A percentile compares a stretch with the other conserved stretches of the same genome.
These are phyloP conservation scores for Penicillium herquei DNA, from an alignment of 495 filamentous ascomycete species.

Conservation along the genomic window DNA sequence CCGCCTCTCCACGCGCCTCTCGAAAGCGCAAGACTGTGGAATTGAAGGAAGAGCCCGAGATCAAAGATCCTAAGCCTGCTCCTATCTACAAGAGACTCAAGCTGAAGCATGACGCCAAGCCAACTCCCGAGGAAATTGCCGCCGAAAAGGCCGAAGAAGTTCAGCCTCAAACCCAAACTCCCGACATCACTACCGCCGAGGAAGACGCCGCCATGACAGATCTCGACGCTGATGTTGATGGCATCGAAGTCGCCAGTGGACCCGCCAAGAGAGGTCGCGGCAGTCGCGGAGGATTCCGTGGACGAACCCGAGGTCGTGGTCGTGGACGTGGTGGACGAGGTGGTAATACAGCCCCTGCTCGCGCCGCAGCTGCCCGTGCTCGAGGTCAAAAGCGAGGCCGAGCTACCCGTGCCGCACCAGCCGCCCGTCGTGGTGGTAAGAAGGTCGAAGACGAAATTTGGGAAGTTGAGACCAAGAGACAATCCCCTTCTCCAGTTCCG, in stretches of 20 bases:
- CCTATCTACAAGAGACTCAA: constrained; percentile 30
- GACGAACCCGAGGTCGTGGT: constrained; percentile 31
- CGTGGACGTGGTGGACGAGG: constrained; percentile 38
- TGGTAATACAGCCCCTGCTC: constrained; percentile 18
- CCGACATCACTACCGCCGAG: constrained; percentile 13
- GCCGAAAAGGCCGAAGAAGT: constrained; percentile 18
- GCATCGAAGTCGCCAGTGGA: neutral
- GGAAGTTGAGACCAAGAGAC: constrained; percentile 29
- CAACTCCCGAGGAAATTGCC: constrained; percentile 12
- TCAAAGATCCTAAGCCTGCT: constrained; percentile 6
- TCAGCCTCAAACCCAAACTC: neutral
- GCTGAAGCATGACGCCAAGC: constrained; percentile 23
- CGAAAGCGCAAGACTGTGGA: constrained; percentile 35
- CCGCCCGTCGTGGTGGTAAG: constrained; percentile 19
- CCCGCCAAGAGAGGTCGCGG: constrained; percentile 32
- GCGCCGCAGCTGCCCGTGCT: constrained; percentile 17
- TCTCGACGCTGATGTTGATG: neutral
- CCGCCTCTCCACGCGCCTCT: constrained; percentile 15
- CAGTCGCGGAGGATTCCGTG: constrained; percentile 26
- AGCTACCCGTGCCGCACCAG: constrained; percentile 17
- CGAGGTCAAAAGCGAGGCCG: constrained; percentile 28
- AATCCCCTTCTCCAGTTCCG: constrained; percentile 36
- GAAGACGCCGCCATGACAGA: constrained; percentile 7
- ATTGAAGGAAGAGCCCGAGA: constrained; percentile 19
- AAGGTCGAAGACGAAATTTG: constrained; percentile 33